Conservation (phyloP, 2,329 filamentous ascomycete genomes). For the Colletotrichum musicola region DNA sequence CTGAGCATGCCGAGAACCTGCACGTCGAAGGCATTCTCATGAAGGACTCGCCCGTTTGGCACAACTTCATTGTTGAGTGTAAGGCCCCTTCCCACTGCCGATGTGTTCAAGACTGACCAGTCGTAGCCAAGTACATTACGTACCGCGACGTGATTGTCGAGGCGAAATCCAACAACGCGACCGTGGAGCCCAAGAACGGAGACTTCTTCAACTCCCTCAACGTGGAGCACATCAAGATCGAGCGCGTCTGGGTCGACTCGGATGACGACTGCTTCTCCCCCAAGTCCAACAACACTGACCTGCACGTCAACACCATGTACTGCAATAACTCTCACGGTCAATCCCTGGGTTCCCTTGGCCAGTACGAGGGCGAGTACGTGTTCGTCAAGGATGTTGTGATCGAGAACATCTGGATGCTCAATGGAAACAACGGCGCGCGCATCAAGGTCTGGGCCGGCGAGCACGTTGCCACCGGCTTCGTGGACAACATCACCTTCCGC, state of each 20-base stretch:
- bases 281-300: constrained; percentile 70
- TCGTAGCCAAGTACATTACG: constrained; percentile 59
- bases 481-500: constrained; percentile 72
- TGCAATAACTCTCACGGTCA: constrained; percentile 71
- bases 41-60: constrained; percentile 74
- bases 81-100: constrained; percentile 34
- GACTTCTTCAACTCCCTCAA: constrained; percentile 73
- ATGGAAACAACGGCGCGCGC: constrained; percentile 64
- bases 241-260: constrained; percentile 63
- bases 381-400: constrained; percentile 69
- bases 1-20: constrained; percentile 71
- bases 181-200: constrained; percentile 67
- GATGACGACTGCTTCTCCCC: constrained; percentile 72
- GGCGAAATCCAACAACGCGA: constrained; percentile 61
- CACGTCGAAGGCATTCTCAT: constrained; percentile 69
- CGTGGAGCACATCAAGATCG: constrained; percentile 64
- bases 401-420: constrained; percentile 69
- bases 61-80: constrained; percentile 71
- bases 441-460: constrained; percentile 72
- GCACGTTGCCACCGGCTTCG: constrained; percentile 69
- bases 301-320: constrained; percentile 70
- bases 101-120: neutral
- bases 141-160: constrained; percentile 67
- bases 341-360: constrained; percentile 69
- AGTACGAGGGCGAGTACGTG: constrained; percentile 66